Conservation (phyloP, 257 asterid genomes). For the Solanum acaule region DNA sequence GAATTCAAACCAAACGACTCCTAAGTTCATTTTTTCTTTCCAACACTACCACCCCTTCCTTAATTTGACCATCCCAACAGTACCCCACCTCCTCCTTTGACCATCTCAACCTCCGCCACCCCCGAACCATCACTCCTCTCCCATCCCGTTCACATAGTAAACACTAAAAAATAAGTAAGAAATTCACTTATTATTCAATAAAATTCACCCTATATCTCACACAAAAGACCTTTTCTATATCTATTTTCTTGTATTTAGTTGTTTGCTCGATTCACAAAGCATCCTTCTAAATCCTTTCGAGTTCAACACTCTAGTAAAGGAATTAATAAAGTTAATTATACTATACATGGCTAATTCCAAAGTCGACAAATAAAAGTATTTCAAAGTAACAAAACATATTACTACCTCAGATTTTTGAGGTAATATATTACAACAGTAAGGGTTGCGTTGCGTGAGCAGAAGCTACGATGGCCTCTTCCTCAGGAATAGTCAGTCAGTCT, state of each 20-base stretch:
- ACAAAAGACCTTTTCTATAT: neutral
- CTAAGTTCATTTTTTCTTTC: neutral
- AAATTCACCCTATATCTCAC: neutral
- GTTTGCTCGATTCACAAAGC: neutral
- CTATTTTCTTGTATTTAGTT: neutral
- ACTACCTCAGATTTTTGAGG: neutral
- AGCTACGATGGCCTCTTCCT: neutral
- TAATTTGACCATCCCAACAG: too few species aligned
- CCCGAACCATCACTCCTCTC: neutral
- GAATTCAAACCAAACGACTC: too few species aligned
- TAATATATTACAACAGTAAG: neutral
- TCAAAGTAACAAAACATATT: neutral
- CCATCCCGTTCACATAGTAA: neutral
- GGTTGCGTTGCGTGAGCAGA: neutral
- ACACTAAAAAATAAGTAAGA: too few species aligned
- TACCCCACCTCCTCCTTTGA: neutral
- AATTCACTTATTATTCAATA: too few species aligned
- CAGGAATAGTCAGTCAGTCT: conserved; percentile 8
- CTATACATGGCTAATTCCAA: neutral
- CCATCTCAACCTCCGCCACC: neutral
- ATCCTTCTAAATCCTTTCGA: neutral
- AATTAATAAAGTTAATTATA: neutral
- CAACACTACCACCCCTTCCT: neutral
- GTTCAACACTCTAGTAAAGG: neutral
- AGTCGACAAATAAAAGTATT: conserved; percentile 11